phyloP scores from a whole-genome alignment of 164 flowering plant species.

The Annona squamosa region DNA sequence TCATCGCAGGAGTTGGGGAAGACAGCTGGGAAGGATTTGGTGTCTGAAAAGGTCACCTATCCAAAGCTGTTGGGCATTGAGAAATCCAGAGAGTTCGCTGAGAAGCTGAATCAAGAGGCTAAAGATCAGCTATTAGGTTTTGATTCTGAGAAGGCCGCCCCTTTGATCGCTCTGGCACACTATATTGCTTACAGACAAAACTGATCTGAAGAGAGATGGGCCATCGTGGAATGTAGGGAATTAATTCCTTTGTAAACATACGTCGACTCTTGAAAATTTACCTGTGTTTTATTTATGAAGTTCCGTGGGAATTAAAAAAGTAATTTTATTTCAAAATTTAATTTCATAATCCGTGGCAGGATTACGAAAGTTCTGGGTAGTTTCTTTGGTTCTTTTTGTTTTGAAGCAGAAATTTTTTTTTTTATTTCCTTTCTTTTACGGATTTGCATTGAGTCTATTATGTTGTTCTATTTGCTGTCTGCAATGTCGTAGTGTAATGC shows the following conservation, averaged over 20 bases:
- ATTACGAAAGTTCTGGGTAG: background rate
- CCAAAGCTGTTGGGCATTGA: conserved; percentile 69
- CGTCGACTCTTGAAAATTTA: background rate
- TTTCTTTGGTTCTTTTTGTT: background rate
- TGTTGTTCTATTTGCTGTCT: too few species aligned
- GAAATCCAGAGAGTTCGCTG: conserved; percentile 54
- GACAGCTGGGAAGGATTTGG: conserved; percentile 72
- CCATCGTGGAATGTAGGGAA: background rate
- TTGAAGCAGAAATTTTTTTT: background rate
- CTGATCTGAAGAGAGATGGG: conserved; percentile 3
- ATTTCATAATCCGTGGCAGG: too few species aligned
- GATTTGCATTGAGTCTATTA: too few species aligned
- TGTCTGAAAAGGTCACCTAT: conserved; percentile 60
- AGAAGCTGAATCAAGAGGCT: conserved; percentile 46
- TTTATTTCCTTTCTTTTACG: background rate
- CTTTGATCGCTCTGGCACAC: conserved; percentile 56
- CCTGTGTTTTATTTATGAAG: background rate
- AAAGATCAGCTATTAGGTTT: conserved; percentile 45
- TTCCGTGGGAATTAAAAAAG: background rate
- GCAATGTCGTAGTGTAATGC: too few species aligned
- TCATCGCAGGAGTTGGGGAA: conserved; percentile 67
- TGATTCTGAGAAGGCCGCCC: conserved; percentile 50
- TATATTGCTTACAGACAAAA: conserved; percentile 67
- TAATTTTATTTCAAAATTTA: background rate
- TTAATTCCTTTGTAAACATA: conserved; percentile 1